Evolutionary conservation across 768 basidiomycete species (phyloP), one percentile per base, ranked within the genome.

Genomic region (Hypholoma sublateritium): DNA sequence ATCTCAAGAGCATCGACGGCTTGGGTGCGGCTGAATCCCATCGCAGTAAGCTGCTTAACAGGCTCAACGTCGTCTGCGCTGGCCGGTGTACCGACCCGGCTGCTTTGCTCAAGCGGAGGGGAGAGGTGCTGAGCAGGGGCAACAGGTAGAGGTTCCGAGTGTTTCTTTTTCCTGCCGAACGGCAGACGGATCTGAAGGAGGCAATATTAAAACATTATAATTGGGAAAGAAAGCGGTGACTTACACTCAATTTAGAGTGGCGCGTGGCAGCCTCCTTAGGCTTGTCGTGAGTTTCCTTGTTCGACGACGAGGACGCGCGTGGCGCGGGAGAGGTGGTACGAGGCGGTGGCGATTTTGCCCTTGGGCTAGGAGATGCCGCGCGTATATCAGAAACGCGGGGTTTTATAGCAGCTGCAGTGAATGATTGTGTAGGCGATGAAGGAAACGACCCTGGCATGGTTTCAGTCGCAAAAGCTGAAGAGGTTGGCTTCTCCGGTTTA

Each of bases 1-100:
- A 82, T 86, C 70, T 96, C 95, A 5, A 98, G 77, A 12, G 95
- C 93, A 12, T 80, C 80, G 6, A 98, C 83, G 0, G 93, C 91
- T 68, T 95, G 87, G 14, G 76, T 70, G 41, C 95, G 83, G 59
- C 82, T 87, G 77, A 98, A 98, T 22, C 96, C 96, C 95, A 98
- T 97, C 17, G 80, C 82, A 46, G 85, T 86, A 39, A 98, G 75
- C 67, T 89, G 86, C 66, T 86, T 90, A 19, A 95, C 89, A 1
- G 86, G 75, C 59, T 87, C 85, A 12, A 86, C 84, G 56, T 94
- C 90, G 60, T 89, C 89, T 25, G 85, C 86, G 12, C 77, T 76
- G 12, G 80, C 80, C 1, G 87, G 83, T 2, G 86, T 81, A 9
- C 62, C 59, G 4, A 65, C 70, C 34, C 78, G 66, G 28, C 67